These are phyloP conservation scores for Geosmithia morbida DNA, from an alignment of 2,329 filamentous ascomycete genomes.

Conservation along the genomic window DNA sequence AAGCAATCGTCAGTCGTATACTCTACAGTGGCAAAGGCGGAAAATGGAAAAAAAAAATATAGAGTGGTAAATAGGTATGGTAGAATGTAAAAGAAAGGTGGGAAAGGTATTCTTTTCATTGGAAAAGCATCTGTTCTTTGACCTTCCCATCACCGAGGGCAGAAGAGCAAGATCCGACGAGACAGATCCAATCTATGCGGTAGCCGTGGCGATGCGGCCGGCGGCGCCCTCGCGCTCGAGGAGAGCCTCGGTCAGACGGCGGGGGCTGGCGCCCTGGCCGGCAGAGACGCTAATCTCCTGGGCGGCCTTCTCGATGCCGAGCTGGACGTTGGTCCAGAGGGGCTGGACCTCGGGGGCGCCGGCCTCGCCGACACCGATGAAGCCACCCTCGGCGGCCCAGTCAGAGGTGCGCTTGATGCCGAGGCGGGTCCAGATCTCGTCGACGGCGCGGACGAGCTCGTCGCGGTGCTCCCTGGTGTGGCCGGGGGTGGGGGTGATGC, in stretches of 20 bases:
- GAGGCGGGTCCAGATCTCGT: slow-evolving; percentile 78
- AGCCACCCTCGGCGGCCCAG: slow-evolving; percentile 83
- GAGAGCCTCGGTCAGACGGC: slow-evolving; percentile 40
- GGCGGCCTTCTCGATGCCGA: slow-evolving; percentile 56
- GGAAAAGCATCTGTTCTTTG: neutral
- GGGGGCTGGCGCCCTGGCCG: slow-evolving; percentile 13
- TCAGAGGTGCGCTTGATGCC: slow-evolving; percentile 85
- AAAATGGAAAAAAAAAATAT: too few relatives aligned
- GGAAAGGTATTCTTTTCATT: too few relatives aligned
- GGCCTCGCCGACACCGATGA: slow-evolving; percentile 80
- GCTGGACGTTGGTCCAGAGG: slow-evolving; percentile 87
- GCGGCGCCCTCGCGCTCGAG: slow-evolving; percentile 37
- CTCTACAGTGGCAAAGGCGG: too few relatives aligned
- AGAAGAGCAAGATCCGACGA: neutral
- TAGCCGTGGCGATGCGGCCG: slow-evolving; percentile 13
- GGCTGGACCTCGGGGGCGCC: slow-evolving; percentile 42
- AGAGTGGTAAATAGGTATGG: too few relatives aligned
- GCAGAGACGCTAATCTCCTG: slow-evolving; percentile 42
- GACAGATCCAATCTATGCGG: slow-evolving; percentile 4
- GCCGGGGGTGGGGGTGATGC: slow-evolving; percentile 90
- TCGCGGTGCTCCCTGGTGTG: slow-evolving; percentile 77
- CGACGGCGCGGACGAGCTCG: slow-evolving; percentile 69
- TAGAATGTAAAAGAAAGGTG: too few relatives aligned
- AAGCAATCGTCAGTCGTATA: too few relatives aligned
- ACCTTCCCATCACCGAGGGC: neutral